phyloP scores from a whole-genome alignment of 805 yeast genomes.

The Allodekkera sacchari region DNA sequence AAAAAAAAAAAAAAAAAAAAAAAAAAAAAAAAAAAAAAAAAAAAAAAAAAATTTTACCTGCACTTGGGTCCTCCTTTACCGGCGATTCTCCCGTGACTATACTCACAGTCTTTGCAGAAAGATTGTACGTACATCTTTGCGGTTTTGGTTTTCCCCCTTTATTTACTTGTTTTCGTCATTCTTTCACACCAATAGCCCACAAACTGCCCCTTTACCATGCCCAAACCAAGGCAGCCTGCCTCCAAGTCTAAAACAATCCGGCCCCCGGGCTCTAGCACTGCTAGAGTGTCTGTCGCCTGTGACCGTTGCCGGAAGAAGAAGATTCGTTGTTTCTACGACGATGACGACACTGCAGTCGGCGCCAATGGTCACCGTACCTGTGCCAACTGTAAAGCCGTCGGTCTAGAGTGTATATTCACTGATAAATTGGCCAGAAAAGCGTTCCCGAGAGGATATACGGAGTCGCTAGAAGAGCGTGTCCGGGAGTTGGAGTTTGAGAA shows the following conservation, averaged over 20 bases:
- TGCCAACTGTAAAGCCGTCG: constrained; percentile 75
- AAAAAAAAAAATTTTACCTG: no score
- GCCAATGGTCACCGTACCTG: constrained; percentile 58
- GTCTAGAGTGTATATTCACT: constrained; percentile 81
- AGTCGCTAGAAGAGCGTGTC: constrained; percentile 80
- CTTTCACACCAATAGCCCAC: no score
- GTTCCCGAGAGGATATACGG: constrained; percentile 89
- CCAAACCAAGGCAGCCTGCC: constrained; percentile 1
- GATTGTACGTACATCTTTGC: no score
- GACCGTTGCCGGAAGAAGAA: constrained; percentile 81
- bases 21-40: no score
- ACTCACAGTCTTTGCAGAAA: no score
- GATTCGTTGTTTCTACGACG: constrained; percentile 46
- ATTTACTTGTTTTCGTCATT: no score
- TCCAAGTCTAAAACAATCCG: constrained; percentile 43
- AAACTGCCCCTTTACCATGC: background rate
- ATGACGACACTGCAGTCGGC: constrained; percentile 12
- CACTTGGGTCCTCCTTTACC: no score
- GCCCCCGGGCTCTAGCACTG: constrained; percentile 57
- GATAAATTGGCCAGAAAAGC: constrained; percentile 81
- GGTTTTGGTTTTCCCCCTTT: no score
- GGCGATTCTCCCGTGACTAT: no score
- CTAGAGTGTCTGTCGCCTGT: constrained; percentile 84
- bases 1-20: no score
- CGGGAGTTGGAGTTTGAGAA: constrained; percentile 80